Percentiles rank a stretch among this genome's conserved stretches.
These are phyloP conservation scores for Cryptosporidium xiaoi DNA, from an alignment of 169 alveolate species.

Conservation along the genomic window DNA sequence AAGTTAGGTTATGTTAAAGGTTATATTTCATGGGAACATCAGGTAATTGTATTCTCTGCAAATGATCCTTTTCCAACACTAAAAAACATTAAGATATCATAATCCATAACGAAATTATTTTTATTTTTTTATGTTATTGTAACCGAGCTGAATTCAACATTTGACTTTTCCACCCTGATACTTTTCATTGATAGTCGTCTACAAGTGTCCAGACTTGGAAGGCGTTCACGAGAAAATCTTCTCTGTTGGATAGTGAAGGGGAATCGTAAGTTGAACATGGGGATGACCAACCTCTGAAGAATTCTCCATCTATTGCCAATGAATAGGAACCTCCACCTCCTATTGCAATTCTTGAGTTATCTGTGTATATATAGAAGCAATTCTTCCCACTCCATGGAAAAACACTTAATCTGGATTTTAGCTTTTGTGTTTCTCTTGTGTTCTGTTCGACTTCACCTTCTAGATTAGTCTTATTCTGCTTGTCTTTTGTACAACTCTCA, in stretches of 20 bases:
- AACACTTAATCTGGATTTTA: conserved; percentile 76
- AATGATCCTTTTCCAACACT: conserved; percentile 84
- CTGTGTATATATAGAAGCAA: conserved; percentile 81
- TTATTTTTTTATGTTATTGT: background rate
- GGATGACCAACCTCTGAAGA: conserved; percentile 81
- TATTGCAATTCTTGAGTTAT: conserved; percentile 78
- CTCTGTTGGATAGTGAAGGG: conserved; percentile 49
- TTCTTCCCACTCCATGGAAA: conserved; percentile 82
- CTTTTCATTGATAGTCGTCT: conserved; percentile 45
- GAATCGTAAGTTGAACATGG: conserved; percentile 79
- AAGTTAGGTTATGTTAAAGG: conserved; percentile 86
- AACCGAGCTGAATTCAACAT: background rate
- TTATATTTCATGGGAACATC: conserved; percentile 87
- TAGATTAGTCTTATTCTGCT: background rate
- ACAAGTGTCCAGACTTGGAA: conserved; percentile 73
- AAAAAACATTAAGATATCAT: conserved; percentile 8
- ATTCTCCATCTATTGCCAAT: conserved; percentile 80
- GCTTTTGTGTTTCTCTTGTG: background rate
- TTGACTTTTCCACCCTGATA: background rate
- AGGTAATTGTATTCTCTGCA: conserved; percentile 84
- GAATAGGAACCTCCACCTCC: conserved; percentile 86
- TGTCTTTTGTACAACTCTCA: conserved; percentile 2
- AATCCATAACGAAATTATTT: background rate
- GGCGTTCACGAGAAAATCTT: conserved; percentile 59
- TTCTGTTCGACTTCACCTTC: background rate